Base-by-base conservation (phyloP, 2,329 filamentous ascomycete genomes). In the Arthroderma sp. region DNA sequence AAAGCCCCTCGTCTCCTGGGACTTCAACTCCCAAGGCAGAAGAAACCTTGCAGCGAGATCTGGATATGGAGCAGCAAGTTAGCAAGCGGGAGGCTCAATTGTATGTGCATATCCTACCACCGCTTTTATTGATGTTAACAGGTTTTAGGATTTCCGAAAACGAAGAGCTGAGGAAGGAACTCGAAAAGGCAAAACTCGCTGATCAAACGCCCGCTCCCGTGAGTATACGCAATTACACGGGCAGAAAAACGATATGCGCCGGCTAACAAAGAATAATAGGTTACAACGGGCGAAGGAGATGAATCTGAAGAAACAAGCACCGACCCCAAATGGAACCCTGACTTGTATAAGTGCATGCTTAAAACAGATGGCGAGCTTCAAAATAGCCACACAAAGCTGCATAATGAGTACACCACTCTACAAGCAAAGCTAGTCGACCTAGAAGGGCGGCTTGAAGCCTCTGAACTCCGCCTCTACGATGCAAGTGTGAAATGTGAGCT, bases 1-100 rank as follows among this genome's bases (percentile, higher is more conserved):
- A 63, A 45, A 65, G 61, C 49, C 58, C 58, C 44, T 62, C 63
- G 22, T 61, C 58, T 1, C 62, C 65, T 15, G 60, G 62, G 10
- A 59, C 57, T 29, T 57, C 62, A 29, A 66, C 64, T 9, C 63
- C 64, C 6, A 64, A 61, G 40, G 46, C 61, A 47, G 62, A 64
- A 39, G 62, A 59, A 27, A 66, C 59, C 10, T 54, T 68, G 33
- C 62, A 65, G 43, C 63, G 65, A 44, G 64, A 68, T 48, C 61
- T 68, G 33, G 65, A 67, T 44, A 22, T 22, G 15, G 15, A 22
- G 15, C 15, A 22, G 15, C 62, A 61, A 15, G 59, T 64, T 30
- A 63, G 63, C 15, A 54, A 59, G 42, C 58, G 56, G 40, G 64
- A 66, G 40, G 60, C 61, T 11, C 62, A 66, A 40, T 50, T 65